phyloP scores from a whole-genome alignment of 2,329 filamentous ascomycete species.

The Pestalotiopsis fici region DNA sequence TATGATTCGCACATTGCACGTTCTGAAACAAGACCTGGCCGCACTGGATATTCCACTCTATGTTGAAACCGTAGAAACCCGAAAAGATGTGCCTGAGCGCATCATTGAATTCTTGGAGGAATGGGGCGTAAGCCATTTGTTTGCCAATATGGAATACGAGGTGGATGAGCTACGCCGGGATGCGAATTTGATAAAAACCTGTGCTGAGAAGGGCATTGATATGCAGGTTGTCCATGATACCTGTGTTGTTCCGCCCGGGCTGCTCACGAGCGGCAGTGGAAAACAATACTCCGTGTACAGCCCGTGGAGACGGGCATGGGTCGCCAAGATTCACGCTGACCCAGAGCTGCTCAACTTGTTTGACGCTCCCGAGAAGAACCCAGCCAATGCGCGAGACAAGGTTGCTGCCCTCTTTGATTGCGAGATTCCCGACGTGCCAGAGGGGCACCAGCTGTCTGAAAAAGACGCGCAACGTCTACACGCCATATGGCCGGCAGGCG shows the following conservation, averaged over 20 bases:
- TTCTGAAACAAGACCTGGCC: constrained; percentile 66
- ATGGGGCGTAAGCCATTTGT: constrained; percentile 77
- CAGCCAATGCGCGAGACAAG: constrained; percentile 39
- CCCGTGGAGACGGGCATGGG: constrained; percentile 80
- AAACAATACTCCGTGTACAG: constrained; percentile 83
- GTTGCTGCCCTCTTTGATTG: constrained; percentile 50
- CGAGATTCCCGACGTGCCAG: constrained; percentile 61
- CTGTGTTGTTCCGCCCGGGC: constrained; percentile 77
- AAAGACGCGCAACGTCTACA: constrained; percentile 61
- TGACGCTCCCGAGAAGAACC: constrained; percentile 59
- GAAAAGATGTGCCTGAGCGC: constrained; percentile 61
- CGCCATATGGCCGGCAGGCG: constrained; percentile 72
- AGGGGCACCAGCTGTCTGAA: constrained; percentile 59
- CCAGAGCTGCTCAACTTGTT: constrained; percentile 65
- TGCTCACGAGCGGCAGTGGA: constrained; percentile 65
- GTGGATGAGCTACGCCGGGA: constrained; percentile 86
- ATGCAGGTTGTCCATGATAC: constrained; percentile 79
- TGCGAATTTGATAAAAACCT: constrained; percentile 60
- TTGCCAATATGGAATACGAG: constrained; percentile 87
- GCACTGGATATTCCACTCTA: constrained; percentile 77
- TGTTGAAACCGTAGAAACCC: constrained; percentile 69
- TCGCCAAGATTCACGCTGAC: constrained; percentile 71
- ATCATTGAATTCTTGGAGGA: constrained; percentile 66
- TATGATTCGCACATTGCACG: constrained; percentile 68
- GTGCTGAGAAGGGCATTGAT: constrained; percentile 63